Percentiles rank a stretch among this genome's conserved stretches.
Conservation (phyloP, 2,329 filamentous ascomycete genomes). For the Phaeosphaeria sp. region DNA sequence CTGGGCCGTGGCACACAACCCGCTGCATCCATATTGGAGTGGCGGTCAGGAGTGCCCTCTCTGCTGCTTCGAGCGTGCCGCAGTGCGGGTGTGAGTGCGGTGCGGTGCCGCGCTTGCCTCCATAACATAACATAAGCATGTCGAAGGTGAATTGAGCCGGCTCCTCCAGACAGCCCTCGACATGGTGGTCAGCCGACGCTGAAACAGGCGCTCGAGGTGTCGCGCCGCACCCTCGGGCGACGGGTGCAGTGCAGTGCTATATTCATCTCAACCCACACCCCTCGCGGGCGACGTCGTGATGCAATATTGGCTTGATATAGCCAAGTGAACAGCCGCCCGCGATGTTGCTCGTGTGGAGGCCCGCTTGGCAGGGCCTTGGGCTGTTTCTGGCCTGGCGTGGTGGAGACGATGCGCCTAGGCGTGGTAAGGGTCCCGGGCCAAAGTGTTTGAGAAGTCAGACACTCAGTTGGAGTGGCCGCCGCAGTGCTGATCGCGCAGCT, state of each 20-base stretch:
- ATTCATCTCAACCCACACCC: background rate
- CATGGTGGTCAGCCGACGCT: constrained; percentile 4
- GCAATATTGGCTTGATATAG: constrained; percentile 3
- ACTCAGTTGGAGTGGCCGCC: constrained; percentile 15
- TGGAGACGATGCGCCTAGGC: constrained; percentile 15
- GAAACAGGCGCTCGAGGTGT: background rate
- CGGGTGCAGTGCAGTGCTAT: background rate
- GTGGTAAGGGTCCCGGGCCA: constrained; percentile 14
- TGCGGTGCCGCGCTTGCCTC: background rate
- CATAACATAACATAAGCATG: background rate
- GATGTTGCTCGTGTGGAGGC: constrained; percentile 20
- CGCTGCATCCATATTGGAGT: constrained; percentile 1
- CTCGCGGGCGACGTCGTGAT: background rate
- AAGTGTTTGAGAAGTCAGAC: constrained; percentile 8
- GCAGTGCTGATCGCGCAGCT: constrained; percentile 5
- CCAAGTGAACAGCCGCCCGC: constrained; percentile 7
- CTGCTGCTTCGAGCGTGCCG: background rate
- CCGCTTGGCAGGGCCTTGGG: constrained; percentile 20
- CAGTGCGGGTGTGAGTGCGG: background rate
- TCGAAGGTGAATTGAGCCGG: background rate
- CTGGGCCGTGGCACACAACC: constrained; percentile 5
- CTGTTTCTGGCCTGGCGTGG: constrained; percentile 11
- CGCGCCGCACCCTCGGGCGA: background rate
- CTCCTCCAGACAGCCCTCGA: background rate
- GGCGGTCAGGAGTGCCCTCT: constrained; percentile 1